These are phyloP conservation scores for Russula vinacea DNA, from an alignment of 768 basidiomycete species.

Conservation along the genomic window DNA sequence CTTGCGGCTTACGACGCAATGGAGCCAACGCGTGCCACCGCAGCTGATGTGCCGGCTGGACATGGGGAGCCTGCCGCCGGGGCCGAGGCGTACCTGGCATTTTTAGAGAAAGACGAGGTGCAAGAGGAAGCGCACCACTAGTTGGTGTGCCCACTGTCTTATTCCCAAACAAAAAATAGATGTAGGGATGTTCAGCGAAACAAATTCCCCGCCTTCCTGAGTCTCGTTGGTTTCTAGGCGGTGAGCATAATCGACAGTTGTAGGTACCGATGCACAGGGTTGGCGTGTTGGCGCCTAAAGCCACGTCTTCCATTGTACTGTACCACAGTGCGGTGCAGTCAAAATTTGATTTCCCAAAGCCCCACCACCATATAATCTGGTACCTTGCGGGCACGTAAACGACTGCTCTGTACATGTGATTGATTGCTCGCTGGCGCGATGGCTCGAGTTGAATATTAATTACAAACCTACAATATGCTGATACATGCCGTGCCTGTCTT, in stretches of 20 bases:
- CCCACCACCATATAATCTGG: neutral
- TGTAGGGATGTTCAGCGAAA: neutral
- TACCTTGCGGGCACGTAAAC: neutral
- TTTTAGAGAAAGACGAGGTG: constrained; percentile 45
- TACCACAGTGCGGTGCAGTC: neutral
- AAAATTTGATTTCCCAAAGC: neutral
- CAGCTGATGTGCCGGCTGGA: neutral
- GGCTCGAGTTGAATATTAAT: neutral
- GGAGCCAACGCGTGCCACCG: constrained; percentile 51
- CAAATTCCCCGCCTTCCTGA: no score
- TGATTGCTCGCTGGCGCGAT: neutral
- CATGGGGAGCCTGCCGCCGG: constrained; percentile 33
- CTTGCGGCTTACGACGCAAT: constrained; percentile 80
- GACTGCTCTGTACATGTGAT: no score
- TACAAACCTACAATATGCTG: neutral
- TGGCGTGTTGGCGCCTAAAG: no score
- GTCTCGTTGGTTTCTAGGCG: neutral
- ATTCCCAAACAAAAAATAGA: constrained; percentile 5
- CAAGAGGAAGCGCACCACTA: constrained; percentile 41
- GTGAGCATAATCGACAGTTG: neutral
- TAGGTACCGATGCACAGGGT: no score
- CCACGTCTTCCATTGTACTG: neutral
- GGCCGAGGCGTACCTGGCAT: constrained; percentile 44
- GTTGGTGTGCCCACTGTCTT: neutral
- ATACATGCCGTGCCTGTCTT: neutral